phyloP scores from a whole-genome alignment of 108 stramenopile species.

The Asterionellopsis glacialis region DNA sequence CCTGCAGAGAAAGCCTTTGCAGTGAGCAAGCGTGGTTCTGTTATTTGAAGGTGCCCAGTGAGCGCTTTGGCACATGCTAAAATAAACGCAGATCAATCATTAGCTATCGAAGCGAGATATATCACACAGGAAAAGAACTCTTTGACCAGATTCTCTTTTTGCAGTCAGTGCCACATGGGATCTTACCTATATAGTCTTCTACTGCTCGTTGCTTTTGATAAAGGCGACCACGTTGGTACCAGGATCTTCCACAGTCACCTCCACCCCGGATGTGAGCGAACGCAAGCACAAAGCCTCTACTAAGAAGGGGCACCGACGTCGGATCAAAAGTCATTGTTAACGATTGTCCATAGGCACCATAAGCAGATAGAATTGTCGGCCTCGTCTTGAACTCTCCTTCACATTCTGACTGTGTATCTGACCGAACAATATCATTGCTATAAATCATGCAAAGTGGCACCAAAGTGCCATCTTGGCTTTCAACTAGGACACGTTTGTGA shows the following conservation, averaged over 20 bases:
- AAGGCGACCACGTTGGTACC: slow-evolving; percentile 43
- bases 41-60: slow-evolving; percentile 3
- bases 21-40: slow-evolving; percentile 16
- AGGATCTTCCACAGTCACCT: slow-evolving; percentile 53
- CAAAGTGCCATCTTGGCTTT: slow-evolving; percentile 29
- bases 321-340: slow-evolving; percentile 31
- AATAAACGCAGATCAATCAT: too few species aligned
- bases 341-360: slow-evolving; percentile 64
- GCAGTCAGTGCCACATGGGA: too few species aligned
- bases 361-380: slow-evolving; percentile 36
- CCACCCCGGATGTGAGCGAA: slow-evolving; percentile 74
- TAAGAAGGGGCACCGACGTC: slow-evolving; percentile 25
- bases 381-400: background rate
- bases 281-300: slow-evolving; percentile 49
- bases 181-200: slow-evolving; percentile 32
- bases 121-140: too few species aligned
- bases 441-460: slow-evolving; percentile 36
- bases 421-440: slow-evolving; percentile 1
- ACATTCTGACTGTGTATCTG: too few species aligned
- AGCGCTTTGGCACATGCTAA: slow-evolving; percentile 50
- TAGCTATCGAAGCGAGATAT: too few species aligned
- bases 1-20: slow-evolving; percentile 60
- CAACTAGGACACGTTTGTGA: slow-evolving; percentile 12
- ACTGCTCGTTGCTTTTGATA: slow-evolving; percentile 28
- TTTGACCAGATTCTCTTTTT: too few species aligned